Conservation (phyloP, 345 rosid species). For the Rhizophora apiculata region DNA sequence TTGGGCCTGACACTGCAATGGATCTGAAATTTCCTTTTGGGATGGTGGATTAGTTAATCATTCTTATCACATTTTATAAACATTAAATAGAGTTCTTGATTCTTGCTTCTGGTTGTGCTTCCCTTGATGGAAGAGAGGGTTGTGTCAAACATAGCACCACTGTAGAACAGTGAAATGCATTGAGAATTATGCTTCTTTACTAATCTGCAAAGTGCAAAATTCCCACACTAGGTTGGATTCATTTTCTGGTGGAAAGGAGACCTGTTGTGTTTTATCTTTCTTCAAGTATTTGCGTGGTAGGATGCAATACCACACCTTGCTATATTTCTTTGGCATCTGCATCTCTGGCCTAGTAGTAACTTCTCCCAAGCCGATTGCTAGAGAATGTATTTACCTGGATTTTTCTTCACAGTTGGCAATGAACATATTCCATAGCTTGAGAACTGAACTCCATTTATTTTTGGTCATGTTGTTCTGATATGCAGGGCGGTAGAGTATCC, state of each 20-base stretch:
- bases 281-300: background rate
- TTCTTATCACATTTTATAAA: background rate
- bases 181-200: background rate
- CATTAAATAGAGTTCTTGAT: background rate
- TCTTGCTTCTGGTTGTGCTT: background rate
- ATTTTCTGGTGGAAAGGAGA: background rate
- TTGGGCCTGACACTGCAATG: slow-evolving; percentile 1
- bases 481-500: slow-evolving; percentile 74
- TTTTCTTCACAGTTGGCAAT: background rate
- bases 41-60: slow-evolving; percentile 3
- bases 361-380: background rate
- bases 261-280: background rate
- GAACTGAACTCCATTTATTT: background rate
- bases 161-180: background rate
- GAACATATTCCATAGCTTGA: background rate
- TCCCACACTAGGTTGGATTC: background rate
- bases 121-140: background rate
- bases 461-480: slow-evolving; percentile 16
- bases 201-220: background rate
- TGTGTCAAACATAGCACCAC: background rate
- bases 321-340: background rate
- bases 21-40: slow-evolving; percentile 8
- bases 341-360: background rate
- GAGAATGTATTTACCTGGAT: background rate
- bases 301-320: background rate